A percentile compares a stretch with the other conserved stretches of the same genome.
Conservation (phyloP, 129 eudicot genomes). For the Tagetes erecta region DNA sequence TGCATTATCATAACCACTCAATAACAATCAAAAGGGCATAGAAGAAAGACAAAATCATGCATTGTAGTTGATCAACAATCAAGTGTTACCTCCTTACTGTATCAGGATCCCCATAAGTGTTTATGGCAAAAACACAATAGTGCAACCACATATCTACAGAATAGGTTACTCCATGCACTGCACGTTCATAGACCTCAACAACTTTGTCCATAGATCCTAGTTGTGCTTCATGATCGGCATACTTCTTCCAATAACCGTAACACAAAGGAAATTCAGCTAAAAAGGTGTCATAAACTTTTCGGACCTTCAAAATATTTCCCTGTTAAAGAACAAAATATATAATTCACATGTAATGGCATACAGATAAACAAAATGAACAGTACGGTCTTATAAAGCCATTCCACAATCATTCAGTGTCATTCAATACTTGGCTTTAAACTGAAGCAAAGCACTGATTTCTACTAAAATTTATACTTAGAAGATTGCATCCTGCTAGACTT, state of each 20-base stretch:
- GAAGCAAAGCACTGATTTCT: not conserved
- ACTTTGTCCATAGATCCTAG: conserved; percentile 86
- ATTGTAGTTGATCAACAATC: too few species aligned
- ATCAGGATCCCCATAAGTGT: conserved; percentile 84
- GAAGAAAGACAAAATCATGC: too few species aligned
- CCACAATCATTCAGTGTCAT: not conserved
- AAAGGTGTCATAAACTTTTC: conserved; percentile 84
- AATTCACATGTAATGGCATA: not conserved
- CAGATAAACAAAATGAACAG: too few species aligned
- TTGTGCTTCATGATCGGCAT: conserved; percentile 95
- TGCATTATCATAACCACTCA: too few species aligned
- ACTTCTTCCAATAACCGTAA: conserved; percentile 96
- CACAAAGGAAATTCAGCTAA: conserved; percentile 91
- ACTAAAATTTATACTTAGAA: not conserved
- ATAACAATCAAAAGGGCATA: too few species aligned
- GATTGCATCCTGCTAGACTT: not conserved
- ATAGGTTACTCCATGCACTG: conserved; percentile 94
- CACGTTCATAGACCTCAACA: conserved; percentile 91
- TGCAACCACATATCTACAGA: conserved; percentile 99
- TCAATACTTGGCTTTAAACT: not conserved
- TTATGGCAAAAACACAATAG: conserved; percentile 74
- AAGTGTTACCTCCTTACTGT: conserved; percentile 67
- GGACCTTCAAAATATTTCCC: conserved; percentile 67
- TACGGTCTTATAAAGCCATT: not conserved
- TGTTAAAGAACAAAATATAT: conserved; percentile 26